A percentile compares a stretch with the other conserved stretches of the same genome.
phyloP scores from a whole-genome alignment of 306 rosid species.

The Oxytropis ochrocephala region DNA sequence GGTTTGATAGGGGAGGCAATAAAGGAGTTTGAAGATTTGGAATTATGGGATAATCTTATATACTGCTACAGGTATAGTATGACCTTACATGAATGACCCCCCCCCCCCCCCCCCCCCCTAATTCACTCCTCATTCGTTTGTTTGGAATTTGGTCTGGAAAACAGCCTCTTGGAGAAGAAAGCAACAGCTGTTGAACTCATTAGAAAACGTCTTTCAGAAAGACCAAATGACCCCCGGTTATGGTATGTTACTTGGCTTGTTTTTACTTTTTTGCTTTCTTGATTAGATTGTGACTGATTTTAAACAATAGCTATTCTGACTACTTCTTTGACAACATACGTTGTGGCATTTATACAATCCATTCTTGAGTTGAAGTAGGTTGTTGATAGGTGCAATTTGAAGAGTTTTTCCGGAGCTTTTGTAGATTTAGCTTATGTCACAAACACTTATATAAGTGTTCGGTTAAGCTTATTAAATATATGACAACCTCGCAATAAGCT shows the following conservation, averaged over 20 bases:
- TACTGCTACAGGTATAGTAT: conserved; percentile 68
- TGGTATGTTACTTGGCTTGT: conserved; percentile 49
- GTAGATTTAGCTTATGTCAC: background rate
- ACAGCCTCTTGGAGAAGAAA: conserved; percentile 85
- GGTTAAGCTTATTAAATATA: too few relatives aligned
- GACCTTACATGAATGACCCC: background rate
- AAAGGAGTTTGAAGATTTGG: conserved; percentile 82
- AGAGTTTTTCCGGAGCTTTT: background rate
- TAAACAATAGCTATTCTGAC: background rate
- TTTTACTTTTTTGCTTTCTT: conserved; percentile 8
- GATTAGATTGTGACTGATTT: background rate
- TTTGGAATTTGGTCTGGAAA: conserved; percentile 21
- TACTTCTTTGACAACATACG: background rate
- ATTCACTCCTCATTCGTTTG: conserved; percentile 17
- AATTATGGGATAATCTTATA: conserved; percentile 94
- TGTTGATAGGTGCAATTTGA: background rate
- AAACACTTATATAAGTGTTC: background rate
- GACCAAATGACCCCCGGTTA: conserved; percentile 79
- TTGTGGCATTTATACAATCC: background rate
- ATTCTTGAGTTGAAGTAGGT: background rate
- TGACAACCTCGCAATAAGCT: background rate
- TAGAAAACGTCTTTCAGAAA: conserved; percentile 64
- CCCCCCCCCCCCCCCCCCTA: background rate
- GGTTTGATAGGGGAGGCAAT: conserved; percentile 93
- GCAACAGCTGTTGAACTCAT: conserved; percentile 95